phyloP scores from a whole-genome alignment of 2,329 filamentous ascomycete species.

The Alternaria dauci region DNA sequence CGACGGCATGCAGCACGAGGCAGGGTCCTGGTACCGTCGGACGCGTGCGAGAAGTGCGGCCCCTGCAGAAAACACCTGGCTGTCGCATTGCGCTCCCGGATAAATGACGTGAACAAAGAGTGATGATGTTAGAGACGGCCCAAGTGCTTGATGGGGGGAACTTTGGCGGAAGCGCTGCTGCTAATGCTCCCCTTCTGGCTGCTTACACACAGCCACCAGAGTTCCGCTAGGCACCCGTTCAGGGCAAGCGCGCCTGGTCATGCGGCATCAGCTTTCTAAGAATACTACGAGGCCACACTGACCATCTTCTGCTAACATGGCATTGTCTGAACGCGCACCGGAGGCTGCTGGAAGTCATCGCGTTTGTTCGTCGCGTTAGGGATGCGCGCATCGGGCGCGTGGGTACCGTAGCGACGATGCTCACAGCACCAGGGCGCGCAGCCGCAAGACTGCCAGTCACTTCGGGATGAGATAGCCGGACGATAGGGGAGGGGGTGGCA shows the following conservation, averaged over 20 bases:
- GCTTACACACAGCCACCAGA: conserved; percentile 48
- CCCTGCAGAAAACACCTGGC: not conserved
- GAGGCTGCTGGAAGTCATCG: not conserved
- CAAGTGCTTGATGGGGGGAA: conserved; percentile 18
- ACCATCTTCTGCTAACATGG: conserved; percentile 23
- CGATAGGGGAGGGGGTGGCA: not conserved
- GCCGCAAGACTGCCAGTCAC: not conserved
- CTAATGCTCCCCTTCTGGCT: conserved; percentile 37
- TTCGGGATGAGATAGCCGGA: not conserved
- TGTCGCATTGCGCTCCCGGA: conserved; percentile 6
- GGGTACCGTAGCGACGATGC: not conserved
- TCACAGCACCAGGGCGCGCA: not conserved
- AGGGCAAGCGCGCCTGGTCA: conserved; percentile 35
- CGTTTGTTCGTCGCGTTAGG: not conserved
- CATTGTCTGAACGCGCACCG: conserved; percentile 20
- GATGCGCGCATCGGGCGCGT: not conserved
- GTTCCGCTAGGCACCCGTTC: conserved; percentile 32
- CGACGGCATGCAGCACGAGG: conserved; percentile 1
- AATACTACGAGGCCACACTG: conserved; percentile 36
- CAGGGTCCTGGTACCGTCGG: conserved; percentile 6
- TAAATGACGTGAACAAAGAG: not conserved
- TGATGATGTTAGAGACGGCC: conserved; percentile 2
- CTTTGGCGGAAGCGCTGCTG: conserved; percentile 26
- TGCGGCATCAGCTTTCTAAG: conserved; percentile 50
- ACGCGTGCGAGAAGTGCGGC: not conserved